phyloP scores from a whole-genome alignment of 2,329 filamentous ascomycete genomes.

The Mariannaea sp. region DNA sequence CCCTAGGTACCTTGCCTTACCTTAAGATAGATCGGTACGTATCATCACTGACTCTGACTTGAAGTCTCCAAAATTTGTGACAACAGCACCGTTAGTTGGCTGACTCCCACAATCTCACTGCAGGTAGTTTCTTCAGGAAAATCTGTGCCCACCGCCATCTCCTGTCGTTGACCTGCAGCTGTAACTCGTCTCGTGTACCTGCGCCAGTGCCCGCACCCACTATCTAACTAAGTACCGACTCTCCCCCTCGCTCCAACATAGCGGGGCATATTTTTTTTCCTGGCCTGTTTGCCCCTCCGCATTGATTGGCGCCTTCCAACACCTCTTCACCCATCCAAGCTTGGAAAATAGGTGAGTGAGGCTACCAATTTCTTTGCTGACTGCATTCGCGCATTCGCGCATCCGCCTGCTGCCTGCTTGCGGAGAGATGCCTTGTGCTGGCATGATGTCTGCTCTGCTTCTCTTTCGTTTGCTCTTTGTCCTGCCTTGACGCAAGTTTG shows the following conservation, averaged over 20 bases:
- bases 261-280: constrained; percentile 35
- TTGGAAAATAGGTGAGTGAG: constrained; percentile 35
- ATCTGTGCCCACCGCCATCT: not conserved
- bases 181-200: no score
- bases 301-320: constrained; percentile 35
- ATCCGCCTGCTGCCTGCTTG: constrained; percentile 26
- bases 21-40: no score
- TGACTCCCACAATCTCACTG: not conserved
- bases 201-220: not conserved
- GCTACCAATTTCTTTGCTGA: constrained; percentile 29
- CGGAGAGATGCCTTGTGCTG: constrained; percentile 15
- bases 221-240: not conserved
- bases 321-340: constrained; percentile 31
- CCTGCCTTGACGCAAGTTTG: constrained; percentile 16
- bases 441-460: constrained; percentile 1
- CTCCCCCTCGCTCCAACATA: constrained; percentile 15
- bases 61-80: not conserved
- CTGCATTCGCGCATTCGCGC: constrained; percentile 23
- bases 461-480: not conserved
- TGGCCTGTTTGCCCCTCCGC: constrained; percentile 21
- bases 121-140: constrained; percentile 7
- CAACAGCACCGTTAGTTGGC: not conserved
- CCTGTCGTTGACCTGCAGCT: no score
- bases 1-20: no score
- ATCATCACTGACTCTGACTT: not conserved